Percentiles rank a stretch among this genome's conserved stretches.
Evolutionary conservation across 345 rosid species (phyloP).

Genomic region (Gossypium stocksii): DNA sequence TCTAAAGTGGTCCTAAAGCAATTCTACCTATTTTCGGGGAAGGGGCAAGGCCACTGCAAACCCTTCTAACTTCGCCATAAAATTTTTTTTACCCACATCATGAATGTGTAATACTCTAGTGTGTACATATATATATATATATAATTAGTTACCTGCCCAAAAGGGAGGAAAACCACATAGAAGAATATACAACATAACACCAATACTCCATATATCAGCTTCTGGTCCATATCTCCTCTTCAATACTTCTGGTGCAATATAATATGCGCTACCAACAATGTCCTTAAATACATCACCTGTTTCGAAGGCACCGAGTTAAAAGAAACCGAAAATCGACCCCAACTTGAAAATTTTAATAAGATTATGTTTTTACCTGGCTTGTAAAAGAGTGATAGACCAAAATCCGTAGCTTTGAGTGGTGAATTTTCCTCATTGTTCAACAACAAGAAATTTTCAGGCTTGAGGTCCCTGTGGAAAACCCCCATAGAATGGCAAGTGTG

Average conservation of each 20-base stretch:
- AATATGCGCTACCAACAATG: slow-evolving; percentile 90
- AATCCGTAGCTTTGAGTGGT: slow-evolving; percentile 92
- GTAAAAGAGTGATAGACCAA: slow-evolving; percentile 83
- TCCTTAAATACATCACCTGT: slow-evolving; percentile 89
- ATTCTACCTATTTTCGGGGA: no score
- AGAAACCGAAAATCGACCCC: no score
- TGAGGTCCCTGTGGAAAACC: slow-evolving; percentile 88
- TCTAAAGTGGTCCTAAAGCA: no score
- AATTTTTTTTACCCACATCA: no score
- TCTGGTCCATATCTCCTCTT: slow-evolving; percentile 86
- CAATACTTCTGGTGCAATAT: slow-evolving; percentile 93
- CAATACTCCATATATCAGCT: slow-evolving; percentile 93
- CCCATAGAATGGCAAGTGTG: slow-evolving; percentile 96
- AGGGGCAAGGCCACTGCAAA: no score
- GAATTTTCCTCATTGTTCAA: slow-evolving; percentile 72
- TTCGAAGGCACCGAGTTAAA: neutral
- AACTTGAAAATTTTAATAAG: no score
- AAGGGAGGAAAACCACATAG: slow-evolving; percentile 92
- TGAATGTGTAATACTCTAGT: no score
- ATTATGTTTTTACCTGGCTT: slow-evolving; percentile 46
- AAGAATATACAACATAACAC: slow-evolving; percentile 91
- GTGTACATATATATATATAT: neutral
- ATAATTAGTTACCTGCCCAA: slow-evolving; percentile 66
- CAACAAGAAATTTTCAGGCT: slow-evolving; percentile 86
- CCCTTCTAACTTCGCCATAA: no score